Evolutionary conservation across 345 rosid species (phyloP), one percentile per base, ranked within the genome.

Genomic region (Melastoma malabathricum): DNA sequence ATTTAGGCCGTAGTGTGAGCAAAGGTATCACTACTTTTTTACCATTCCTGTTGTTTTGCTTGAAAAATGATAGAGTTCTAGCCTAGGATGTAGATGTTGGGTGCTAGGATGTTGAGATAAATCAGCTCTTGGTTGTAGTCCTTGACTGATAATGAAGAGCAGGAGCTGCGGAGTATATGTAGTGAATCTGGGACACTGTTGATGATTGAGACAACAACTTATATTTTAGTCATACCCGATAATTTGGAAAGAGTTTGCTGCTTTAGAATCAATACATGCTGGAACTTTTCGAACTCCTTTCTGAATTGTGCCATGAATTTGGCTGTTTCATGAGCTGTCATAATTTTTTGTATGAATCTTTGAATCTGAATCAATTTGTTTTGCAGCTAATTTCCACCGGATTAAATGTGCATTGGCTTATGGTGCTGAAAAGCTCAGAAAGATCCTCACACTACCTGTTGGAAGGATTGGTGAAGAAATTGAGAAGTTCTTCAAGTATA

Each of bases 1-100:
- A 90, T 75, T 80, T 90, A 9, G 96, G 96, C 15, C 93, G 85
- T 46, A 84, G 98, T 62, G 89, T 92, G 51, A 77, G 80, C 63
- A 69, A 69, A 84, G 96, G 98, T 85, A 76, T 34, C 13, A 5
- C 23, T 31, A 48, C 45, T 20, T 16, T 14, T 57, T 7, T 58
- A 43, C 15, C 56, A n/a, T 13, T 43, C 46, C 16, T 18, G 13
- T 41, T n/a, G 18, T 44, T 55, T 55, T 34, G 23, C 31, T 20
- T 17, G 15, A 47, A 47, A 47, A 18, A 10, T 47, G 25, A 6
- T 15, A 17, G 51, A 47, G 9, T 34, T 34, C 41, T 9, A 12
- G 41, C 12, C 9, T 34, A 5, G 10, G 41, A 34, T 34, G 41
- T 12, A 12, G 12, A 34, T 34, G 12, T 34, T 12, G 12, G 9